Percentiles rank a stretch among this genome's conserved stretches.
These are phyloP conservation scores for Lipomyces lipofer DNA, from an alignment of 805 yeast species.

Conservation along the genomic window DNA sequence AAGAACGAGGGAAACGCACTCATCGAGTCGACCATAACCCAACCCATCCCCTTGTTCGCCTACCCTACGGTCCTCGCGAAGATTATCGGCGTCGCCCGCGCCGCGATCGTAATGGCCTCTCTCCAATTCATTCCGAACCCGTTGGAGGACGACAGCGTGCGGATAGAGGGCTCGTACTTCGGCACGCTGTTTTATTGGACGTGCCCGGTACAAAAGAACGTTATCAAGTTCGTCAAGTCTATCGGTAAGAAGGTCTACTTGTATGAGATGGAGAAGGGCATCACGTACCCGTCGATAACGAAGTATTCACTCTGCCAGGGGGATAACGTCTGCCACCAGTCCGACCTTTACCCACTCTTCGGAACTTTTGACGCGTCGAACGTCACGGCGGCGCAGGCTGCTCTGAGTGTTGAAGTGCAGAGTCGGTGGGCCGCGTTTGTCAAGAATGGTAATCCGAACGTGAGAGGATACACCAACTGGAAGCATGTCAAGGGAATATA, in stretches of 20 bases:
- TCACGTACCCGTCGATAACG: conserved; percentile 30
- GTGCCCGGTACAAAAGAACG: conserved; percentile 33
- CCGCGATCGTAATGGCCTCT: conserved; percentile 14
- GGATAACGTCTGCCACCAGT: conserved; percentile 37
- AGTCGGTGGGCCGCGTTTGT: conserved; percentile 37
- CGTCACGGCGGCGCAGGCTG: conserved; percentile 27
- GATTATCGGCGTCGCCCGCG: conserved; percentile 20
- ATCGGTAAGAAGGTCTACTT: conserved; percentile 25
- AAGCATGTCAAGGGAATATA: conserved; percentile 4
- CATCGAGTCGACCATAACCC: conserved; percentile 22
- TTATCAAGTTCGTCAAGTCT: conserved; percentile 1
- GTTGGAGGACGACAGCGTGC: conserved; percentile 9
- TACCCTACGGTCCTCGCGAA: conserved; percentile 10
- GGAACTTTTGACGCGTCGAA: conserved; percentile 33
- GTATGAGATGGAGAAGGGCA: conserved; percentile 36
- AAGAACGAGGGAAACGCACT: conserved; percentile 34
- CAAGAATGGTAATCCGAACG: conserved; percentile 34
- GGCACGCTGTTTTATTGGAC: conserved; percentile 33
- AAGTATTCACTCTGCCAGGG: conserved; percentile 28
- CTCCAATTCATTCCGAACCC: conserved; percentile 10
- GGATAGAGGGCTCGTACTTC: conserved; percentile 21
- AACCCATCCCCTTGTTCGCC: conserved; percentile 6
- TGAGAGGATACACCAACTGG: conserved; percentile 27
- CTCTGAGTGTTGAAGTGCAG: conserved; percentile 33
- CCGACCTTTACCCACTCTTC: conserved; percentile 36